Base-by-base conservation (phyloP, 1,284 basidiomycete genomes). In the Puccinia brachypodii region DNA sequence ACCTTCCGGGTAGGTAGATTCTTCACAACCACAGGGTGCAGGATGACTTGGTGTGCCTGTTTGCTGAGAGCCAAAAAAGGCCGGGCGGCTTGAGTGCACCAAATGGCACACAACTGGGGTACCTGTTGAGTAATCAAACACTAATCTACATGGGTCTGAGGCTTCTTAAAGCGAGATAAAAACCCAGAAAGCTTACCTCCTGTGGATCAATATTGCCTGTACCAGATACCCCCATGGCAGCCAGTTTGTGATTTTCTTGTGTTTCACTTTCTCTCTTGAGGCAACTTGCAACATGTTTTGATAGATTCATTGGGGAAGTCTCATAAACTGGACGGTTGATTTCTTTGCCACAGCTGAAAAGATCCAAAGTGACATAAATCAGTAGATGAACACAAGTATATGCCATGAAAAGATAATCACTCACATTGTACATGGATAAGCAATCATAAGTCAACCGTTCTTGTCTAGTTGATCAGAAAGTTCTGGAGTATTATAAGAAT, bases 91-190 rank as follows among this genome's bases (percentile, higher is more conserved):
- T 66, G 31, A 19, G 62, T n/a, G 25, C 66, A 69, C 66, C 66
- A 69, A 36, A 69, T 69, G 8, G 66, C 66, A 69, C 66, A 69
- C 16, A 69, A 38, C 38, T 69, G 66, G 11, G 66, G 66, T 19
- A 69, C 66, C 66, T 69, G 25, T 16, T 2, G 16, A 4, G 44
- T 42, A 47, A 38, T 69, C 3, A 6, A n/a, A 19, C 38, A 44
- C 7, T 36, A 6, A 25, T 36, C 11, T 62, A 22, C 4, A 53
- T 6, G 19, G 8, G 47, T 50, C 47, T 11, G 11, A 50, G 22
- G 11, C 22, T 22, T 11, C 47, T 11, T 22, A 11, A 22, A 50
- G 47, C n/a, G 19, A 25, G 13, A 44, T 2, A 14, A 69, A 25
- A 9, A 25, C 16, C 1, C 19, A n/a, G 3, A 22, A 1, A 13